phyloP scores from a whole-genome alignment of 2,329 filamentous ascomycete genomes.

The Clarireedia paspali region DNA sequence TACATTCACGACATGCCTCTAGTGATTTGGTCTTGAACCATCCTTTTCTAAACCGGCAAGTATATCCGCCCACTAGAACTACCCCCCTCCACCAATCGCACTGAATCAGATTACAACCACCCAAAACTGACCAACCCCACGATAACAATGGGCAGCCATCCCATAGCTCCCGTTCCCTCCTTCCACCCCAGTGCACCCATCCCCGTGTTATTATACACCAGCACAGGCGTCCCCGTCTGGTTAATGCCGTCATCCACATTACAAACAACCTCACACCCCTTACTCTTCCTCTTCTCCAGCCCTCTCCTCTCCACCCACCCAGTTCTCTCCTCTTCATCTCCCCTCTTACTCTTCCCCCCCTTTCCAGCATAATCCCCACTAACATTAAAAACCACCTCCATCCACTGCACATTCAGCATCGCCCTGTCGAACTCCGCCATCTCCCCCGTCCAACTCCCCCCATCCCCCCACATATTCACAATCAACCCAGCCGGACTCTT shows the following conservation, averaged over 20 bases:
- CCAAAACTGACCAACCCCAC: neutral
- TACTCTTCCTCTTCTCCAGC: conserved; percentile 18
- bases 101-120: neutral
- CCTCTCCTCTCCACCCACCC: conserved; percentile 9
- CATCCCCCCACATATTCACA: conserved; percentile 29
- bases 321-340: neutral
- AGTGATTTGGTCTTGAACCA: too few relatives aligned
- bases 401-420: conserved; percentile 27
- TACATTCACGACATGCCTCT: too few relatives aligned
- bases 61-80: too few relatives aligned
- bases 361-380: conserved; percentile 16
- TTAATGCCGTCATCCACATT: conserved; percentile 23
- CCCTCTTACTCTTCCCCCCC: conserved; percentile 9
- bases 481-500: conserved; percentile 21
- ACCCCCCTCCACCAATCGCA: too few relatives aligned
- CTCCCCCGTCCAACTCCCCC: conserved; percentile 26
- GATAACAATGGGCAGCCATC: neutral
- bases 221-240: conserved; percentile 19
- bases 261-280: conserved; percentile 24
- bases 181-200: neutral
- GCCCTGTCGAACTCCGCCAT: conserved; percentile 24
- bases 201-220: conserved; percentile 22
- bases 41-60: too few relatives aligned
- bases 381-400: conserved; percentile 27
- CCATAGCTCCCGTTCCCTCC: conserved; percentile 1